Evolutionary conservation across 768 basidiomycete species (phyloP).

Genomic region (Phaeotremella skinneri): DNA sequence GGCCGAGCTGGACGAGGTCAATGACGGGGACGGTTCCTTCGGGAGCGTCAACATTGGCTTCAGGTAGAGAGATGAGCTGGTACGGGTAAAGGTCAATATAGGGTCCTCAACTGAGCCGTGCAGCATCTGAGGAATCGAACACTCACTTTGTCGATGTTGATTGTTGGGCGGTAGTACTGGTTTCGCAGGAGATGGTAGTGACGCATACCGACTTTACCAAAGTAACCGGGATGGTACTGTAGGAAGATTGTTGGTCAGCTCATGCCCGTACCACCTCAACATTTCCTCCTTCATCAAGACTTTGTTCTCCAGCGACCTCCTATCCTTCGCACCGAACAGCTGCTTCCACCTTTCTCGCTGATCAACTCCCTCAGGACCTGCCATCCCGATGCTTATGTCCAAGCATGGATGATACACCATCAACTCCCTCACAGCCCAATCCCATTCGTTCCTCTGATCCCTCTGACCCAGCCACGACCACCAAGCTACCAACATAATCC

Average conservation of each 20-base stretch:
- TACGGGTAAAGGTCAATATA: neutral
- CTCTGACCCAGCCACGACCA: neutral
- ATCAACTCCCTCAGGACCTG: too few species aligned
- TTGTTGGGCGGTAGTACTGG: slow-evolving; percentile 83
- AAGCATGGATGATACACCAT: too few species aligned
- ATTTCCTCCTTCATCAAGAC: slow-evolving; percentile 1
- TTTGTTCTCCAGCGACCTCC: too few species aligned
- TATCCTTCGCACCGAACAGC: too few species aligned
- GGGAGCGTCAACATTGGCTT: slow-evolving; percentile 51
- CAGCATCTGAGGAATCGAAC: neutral
- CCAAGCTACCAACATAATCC: neutral
- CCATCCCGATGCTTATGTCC: too few species aligned
- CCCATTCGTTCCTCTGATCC: neutral
- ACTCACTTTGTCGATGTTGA: slow-evolving; percentile 90
- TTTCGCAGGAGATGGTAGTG: slow-evolving; percentile 94
- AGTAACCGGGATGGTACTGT: slow-evolving; percentile 98
- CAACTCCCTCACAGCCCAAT: neutral
- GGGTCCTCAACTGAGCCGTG: too few species aligned
- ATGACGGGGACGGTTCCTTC: slow-evolving; percentile 76
- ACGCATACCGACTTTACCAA: slow-evolving; percentile 99
- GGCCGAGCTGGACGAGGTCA: slow-evolving; percentile 58
- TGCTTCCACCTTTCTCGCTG: too few species aligned
- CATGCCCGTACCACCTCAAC: neutral
- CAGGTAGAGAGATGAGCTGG: slow-evolving; percentile 52
- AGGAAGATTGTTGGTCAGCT: neutral